Percentiles rank a stretch among this genome's conserved stretches.
phyloP scores from a whole-genome alignment of 2,329 filamentous ascomycete genomes.

The Capronia americana region DNA sequence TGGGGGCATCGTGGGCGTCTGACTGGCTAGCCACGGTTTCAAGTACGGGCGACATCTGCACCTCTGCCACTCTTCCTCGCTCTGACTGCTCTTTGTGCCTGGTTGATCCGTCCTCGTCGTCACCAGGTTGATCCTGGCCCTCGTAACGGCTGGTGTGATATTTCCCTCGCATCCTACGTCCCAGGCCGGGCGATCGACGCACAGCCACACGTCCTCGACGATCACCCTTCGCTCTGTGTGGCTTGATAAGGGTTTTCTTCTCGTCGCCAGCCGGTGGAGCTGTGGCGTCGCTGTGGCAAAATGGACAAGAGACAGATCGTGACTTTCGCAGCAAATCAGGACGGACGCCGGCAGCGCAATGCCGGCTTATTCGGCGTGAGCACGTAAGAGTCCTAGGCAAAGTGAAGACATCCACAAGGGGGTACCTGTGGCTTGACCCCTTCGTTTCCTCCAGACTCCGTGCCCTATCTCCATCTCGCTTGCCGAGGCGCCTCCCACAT shows the following conservation, averaged over 20 bases:
- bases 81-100: constrained; percentile 4
- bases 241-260: constrained; percentile 2
- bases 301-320: background rate
- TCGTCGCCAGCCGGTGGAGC: background rate
- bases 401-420: background rate
- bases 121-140: constrained; percentile 14
- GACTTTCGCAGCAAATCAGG: background rate
- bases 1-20: background rate
- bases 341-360: background rate
- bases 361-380: background rate
- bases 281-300: constrained; percentile 23
- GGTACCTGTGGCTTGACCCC: constrained; percentile 16
- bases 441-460: constrained; percentile 5
- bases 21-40: constrained; percentile 17
- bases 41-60: constrained; percentile 6
- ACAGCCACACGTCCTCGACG: constrained; percentile 26
- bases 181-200: constrained; percentile 25
- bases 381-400: background rate
- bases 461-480: constrained; percentile 13
- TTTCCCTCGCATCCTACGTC: constrained; percentile 4
- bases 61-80: constrained; percentile 6
- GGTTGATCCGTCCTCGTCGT: constrained; percentile 9
- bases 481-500: constrained; percentile 8
- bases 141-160: constrained; percentile 4
- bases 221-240: background rate